Conservation (phyloP, 805 yeast species). For the Ogataea parapolymorpha region DNA sequence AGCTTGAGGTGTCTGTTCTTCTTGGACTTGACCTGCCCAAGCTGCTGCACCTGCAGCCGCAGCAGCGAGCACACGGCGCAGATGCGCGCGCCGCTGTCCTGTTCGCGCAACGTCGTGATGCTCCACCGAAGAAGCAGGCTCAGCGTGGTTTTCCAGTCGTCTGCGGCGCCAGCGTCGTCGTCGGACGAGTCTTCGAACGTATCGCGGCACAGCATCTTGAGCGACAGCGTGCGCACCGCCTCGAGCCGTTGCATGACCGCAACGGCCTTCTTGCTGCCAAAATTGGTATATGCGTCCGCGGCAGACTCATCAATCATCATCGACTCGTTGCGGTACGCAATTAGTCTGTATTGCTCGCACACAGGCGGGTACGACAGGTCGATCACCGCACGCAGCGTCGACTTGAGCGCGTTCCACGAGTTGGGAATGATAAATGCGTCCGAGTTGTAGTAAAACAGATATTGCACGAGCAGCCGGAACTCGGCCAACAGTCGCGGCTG, state of each 20-base stretch:
- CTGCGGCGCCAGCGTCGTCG: constrained; percentile 12
- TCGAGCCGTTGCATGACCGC: constrained; percentile 29
- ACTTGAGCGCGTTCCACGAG: constrained; percentile 55
- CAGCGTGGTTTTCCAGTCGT: constrained; percentile 28
- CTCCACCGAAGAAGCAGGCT: constrained; percentile 30
- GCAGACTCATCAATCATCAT: constrained; percentile 49
- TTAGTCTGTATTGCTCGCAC: constrained; percentile 52
- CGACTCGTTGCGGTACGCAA: constrained; percentile 69
- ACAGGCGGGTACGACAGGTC: constrained; percentile 32
- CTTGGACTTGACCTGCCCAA: constrained; percentile 22
- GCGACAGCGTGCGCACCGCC: constrained; percentile 14
- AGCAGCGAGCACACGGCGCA: constrained; percentile 26
- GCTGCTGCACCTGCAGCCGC: constrained; percentile 20
- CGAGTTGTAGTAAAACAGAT: constrained; percentile 46
- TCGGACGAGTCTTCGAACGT: constrained; percentile 25
- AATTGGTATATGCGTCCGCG: constrained; percentile 11
- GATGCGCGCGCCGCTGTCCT: constrained; percentile 19
- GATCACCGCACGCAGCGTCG: constrained; percentile 42
- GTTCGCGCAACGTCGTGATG: constrained; percentile 23
- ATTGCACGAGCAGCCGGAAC: constrained; percentile 35
- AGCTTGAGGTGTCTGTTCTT: constrained; percentile 24
- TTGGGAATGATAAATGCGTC: constrained; percentile 64
- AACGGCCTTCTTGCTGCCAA: constrained; percentile 17
- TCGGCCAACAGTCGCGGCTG: constrained; percentile 20
- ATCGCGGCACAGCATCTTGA: constrained; percentile 20